Conservation (phyloP, 1,284 basidiomycete species). For the Fomitiporia mediterranea region DNA sequence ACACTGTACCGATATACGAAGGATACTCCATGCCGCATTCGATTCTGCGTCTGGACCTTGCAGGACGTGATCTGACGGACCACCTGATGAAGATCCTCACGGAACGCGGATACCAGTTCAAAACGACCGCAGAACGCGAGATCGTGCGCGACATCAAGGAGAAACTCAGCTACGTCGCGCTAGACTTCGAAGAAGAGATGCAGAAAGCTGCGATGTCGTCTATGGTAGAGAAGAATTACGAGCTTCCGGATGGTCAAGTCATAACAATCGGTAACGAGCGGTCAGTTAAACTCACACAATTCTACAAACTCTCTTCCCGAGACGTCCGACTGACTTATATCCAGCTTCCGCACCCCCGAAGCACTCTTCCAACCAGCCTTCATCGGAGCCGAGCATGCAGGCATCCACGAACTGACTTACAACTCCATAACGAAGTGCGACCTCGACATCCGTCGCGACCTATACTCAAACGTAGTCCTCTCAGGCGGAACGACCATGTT, state of each 20-base stretch:
- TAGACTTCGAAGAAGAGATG: conserved; percentile 96
- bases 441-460: conserved; percentile 80
- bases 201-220: conserved; percentile 91
- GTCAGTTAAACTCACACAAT: conserved; percentile 39
- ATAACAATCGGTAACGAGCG: conserved; percentile 97
- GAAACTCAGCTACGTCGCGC: conserved; percentile 96
- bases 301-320: not conserved
- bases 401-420: conserved; percentile 96
- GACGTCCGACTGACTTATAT: conserved; percentile 18
- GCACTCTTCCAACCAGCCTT: conserved; percentile 96
- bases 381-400: conserved; percentile 88
- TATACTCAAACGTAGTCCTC: conserved; percentile 92
- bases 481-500: conserved; percentile 98
- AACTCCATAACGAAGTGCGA: conserved; percentile 85
- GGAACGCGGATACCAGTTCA: conserved; percentile 95
- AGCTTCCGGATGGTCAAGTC: conserved; percentile 94
- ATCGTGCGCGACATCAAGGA: conserved; percentile 98
- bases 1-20: conserved; percentile 94
- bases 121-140: conserved; percentile 91
- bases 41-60: conserved; percentile 91
- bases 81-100: conserved; percentile 90
- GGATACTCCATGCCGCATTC: conserved; percentile 95
- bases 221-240: conserved; percentile 92
- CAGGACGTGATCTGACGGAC: conserved; percentile 93
- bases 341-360: conserved; percentile 92